Evolutionary conservation across 2,329 filamentous ascomycete species (phyloP).

Genomic region (Coccinonectria pachysandricola): DNA sequence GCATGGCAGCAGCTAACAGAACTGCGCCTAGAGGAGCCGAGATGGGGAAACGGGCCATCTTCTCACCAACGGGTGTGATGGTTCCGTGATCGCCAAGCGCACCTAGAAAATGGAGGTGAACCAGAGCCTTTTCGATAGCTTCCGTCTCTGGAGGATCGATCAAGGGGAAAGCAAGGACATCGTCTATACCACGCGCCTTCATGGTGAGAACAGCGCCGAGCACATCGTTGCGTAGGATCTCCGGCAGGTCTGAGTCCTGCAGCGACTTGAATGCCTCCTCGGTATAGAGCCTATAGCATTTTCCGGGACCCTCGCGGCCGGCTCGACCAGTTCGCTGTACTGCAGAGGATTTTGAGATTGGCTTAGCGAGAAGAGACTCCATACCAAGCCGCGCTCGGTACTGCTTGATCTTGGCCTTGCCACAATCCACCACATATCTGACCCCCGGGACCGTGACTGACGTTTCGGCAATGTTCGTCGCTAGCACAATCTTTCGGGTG

Average conservation of each 20-base stretch:
- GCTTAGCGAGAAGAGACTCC: slow-evolving; percentile 81
- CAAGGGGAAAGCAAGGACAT: slow-evolving; percentile 74
- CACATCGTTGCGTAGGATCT: slow-evolving; percentile 85
- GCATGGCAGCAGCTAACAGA: slow-evolving; percentile 64
- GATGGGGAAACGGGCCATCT: slow-evolving; percentile 75
- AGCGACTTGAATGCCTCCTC: slow-evolving; percentile 62
- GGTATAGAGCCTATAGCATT: slow-evolving; percentile 84
- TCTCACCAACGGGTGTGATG: slow-evolving; percentile 63
- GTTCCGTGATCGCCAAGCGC: slow-evolving; percentile 61
- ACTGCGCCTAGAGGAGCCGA: slow-evolving; percentile 73
- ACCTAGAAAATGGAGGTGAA: slow-evolving; percentile 69
- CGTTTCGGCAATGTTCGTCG: slow-evolving; percentile 97
- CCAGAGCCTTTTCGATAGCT: slow-evolving; percentile 68
- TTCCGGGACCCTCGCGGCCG: slow-evolving; percentile 81
- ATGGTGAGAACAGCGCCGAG: slow-evolving; percentile 80
- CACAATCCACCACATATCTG: slow-evolving; percentile 81
- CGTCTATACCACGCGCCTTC: slow-evolving; percentile 80
- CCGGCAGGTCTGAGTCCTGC: slow-evolving; percentile 66
- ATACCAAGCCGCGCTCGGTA: slow-evolving; percentile 77
- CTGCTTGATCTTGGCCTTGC: slow-evolving; percentile 89
- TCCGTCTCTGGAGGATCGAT: slow-evolving; percentile 72
- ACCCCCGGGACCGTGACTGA: slow-evolving; percentile 94
- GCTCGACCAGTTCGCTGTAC: slow-evolving; percentile 87
- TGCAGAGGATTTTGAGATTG: slow-evolving; percentile 87
- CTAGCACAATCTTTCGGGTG: slow-evolving; percentile 81